phyloP scores from a whole-genome alignment of 179 eudicot species.

The Vitellaria paradoxa region DNA sequence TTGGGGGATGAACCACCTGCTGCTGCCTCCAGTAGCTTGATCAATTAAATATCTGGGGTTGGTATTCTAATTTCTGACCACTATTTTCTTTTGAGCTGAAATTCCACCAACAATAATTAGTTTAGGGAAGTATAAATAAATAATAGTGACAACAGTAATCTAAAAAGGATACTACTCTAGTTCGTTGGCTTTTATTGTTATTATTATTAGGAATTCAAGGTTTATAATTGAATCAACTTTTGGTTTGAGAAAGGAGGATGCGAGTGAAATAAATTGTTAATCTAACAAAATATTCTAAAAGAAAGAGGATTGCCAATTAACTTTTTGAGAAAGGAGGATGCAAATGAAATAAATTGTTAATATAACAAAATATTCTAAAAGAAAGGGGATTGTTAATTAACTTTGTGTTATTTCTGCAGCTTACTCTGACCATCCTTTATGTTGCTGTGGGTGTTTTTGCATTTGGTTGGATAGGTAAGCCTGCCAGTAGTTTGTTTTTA shows the following conservation, averaged over 20 bases:
- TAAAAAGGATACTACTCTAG: neutral
- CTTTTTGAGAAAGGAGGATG: conserved; percentile 3
- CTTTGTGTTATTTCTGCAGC: conserved; percentile 60
- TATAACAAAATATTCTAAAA: neutral
- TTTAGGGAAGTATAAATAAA: too few species aligned
- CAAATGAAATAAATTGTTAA: neutral
- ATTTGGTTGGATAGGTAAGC: conserved; percentile 96
- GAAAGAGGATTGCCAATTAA: neutral
- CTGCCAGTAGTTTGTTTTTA: neutral
- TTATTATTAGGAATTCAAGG: neutral
- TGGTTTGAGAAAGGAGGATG: neutral
- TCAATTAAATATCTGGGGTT: too few species aligned
- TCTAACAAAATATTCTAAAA: neutral
- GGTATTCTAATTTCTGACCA: too few species aligned
- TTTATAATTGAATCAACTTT: conserved; percentile 11
- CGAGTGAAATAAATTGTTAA: neutral
- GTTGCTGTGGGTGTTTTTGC: conserved; percentile 94
- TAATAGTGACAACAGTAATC: neutral
- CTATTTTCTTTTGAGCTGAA: too few species aligned
- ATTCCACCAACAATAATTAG: too few species aligned
- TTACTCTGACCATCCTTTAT: conserved; percentile 67
- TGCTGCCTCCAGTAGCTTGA: too few species aligned
- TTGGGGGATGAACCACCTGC: too few species aligned
- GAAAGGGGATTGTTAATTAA: conserved; percentile 2
- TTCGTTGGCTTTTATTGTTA: neutral